Base-by-base conservation (phyloP, 2,329 filamentous ascomycete species). In the Fragosphaeria purpurea region DNA sequence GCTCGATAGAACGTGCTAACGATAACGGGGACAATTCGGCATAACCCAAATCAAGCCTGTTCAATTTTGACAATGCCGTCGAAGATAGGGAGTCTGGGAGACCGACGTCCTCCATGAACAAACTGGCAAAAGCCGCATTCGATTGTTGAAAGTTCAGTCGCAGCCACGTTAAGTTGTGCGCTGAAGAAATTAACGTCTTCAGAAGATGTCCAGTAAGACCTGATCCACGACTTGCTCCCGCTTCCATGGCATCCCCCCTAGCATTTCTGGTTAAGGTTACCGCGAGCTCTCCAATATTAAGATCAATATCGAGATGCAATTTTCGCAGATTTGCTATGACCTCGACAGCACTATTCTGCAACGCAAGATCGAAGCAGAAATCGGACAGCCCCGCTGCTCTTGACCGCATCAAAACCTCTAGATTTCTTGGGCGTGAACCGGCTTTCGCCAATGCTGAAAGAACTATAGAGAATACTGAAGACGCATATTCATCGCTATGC, bases 401-500 rank as follows among this genome's bases (percentile, higher is more conserved):
- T 1, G 51, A 13, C 13, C 67, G 63, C 2, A 76, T 58, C 46
- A 78, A 65, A 4, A 76, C 63, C 57, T 82, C 75, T 9, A 83
- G 61, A 3, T 65, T 63, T 12, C 63, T 63, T 1, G 72, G 67
- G 0, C 57, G 60, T 1, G 64, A 66, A 2, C 59, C 57, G 0
- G 73, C 65, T 43, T 62, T 57, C 10, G 67, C 71, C 4, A 78
- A 58, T 1, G 72, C 69, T n/a, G 64, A 61, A 7, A 75, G 56
- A 9, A 75, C 55, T 5, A 63, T 61, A 30, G 61, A 46, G 53
- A 79, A 75, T 5, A 70, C 53, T 31, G 65, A 59, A 37, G 56
- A 63, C 13, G 60, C 49, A 12, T 65, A 68, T 11, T 55, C 37
- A 22, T 22, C 22, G 22, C 22, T 22, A 22, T 22, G 22, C 22